Base-by-base conservation (phyloP, 2,329 filamentous ascomycete species). In the Tetracladium maxilliforme region DNA sequence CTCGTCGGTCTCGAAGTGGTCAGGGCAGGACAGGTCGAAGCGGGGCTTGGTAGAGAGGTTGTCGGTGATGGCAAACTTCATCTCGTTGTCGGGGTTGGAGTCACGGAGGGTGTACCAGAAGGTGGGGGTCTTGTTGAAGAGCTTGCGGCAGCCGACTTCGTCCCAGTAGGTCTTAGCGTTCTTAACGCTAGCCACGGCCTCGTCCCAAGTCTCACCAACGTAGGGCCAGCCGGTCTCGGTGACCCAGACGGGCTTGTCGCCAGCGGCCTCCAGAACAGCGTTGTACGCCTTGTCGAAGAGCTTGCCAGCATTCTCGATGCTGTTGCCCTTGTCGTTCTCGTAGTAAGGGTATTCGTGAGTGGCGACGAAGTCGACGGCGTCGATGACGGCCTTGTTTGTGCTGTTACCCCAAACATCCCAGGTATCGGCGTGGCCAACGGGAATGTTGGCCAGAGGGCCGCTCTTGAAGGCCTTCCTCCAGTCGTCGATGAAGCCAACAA, bases 321-420 rank as follows among this genome's bases (percentile, higher is more conserved):
- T 33, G 51, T 70, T 70, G 44, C 51, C 49, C 47, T 64, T 56
- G 40, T 46, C 56, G 41, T 51, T 58, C 52, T 77, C 63, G 51
- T 68, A 77, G 57, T 72, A 76, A 16, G 71, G 70, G 45, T 74
- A 76, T 41, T 68, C 68, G 35, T 77, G 68, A 19, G 71, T 61
- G 24, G 71, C 70, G 29, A 77, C 44, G 47, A 65, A 77, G 53
- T 79, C 73, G 32, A 65, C 56, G 27, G 67, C 70, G 30, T 64
- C 54, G 34, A 76, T 59, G 30, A 78, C 70, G 27, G 52, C 48
- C 38, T 58, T 58, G 54, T 74, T 76, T 41, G 58, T 60, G 30
- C 45, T 32, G 48, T 77, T 65, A 23, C 62, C 56, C 66, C 67
- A 73, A 23, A 57, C 60, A 22, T 70, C 70, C 64, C 70, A 76